phyloP scores from a whole-genome alignment of 164 flowering plant species.

The Litsea cubeba region DNA sequence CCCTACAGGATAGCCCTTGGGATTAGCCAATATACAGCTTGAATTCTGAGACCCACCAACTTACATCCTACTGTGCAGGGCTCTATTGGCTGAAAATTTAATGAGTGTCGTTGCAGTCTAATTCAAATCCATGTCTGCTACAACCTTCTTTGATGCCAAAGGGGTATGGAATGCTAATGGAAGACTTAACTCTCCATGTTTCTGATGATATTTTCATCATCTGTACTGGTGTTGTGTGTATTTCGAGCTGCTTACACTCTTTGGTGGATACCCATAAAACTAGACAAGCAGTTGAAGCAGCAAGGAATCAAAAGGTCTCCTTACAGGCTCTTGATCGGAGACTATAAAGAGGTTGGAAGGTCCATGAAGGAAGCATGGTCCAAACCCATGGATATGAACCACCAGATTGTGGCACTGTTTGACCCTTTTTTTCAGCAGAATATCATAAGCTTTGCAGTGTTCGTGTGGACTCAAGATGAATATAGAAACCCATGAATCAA shows the following conservation, averaged over 20 bases:
- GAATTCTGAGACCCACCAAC: no score
- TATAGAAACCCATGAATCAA: no score
- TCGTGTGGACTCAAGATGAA: no score
- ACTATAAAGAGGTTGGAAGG: slow-evolving; percentile 1
- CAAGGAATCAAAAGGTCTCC: slow-evolving; percentile 14
- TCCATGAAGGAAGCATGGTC: slow-evolving; percentile 8
- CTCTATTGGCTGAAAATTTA: no score
- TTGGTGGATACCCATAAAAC: slow-evolving; percentile 13
- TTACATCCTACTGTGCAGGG: no score
- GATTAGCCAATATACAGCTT: no score
- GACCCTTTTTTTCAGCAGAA: no score
- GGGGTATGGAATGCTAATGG: not conserved
- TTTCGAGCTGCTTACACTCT: not conserved
- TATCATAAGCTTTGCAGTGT: no score
- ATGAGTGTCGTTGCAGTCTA: no score
- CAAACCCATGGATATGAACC: slow-evolving; percentile 10
- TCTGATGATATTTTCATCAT: not conserved
- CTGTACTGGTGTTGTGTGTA: not conserved
- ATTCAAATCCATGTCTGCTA: no score
- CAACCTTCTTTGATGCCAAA: no score
- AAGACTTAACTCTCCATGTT: not conserved
- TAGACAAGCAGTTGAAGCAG: slow-evolving; percentile 8
- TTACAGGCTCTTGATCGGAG: slow-evolving; percentile 8
- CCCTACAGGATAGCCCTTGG: no score
- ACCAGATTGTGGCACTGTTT: slow-evolving; percentile 1